Evolutionary conservation across 257 asterid species (phyloP).

Genomic region (Nicotiana undulata): DNA sequence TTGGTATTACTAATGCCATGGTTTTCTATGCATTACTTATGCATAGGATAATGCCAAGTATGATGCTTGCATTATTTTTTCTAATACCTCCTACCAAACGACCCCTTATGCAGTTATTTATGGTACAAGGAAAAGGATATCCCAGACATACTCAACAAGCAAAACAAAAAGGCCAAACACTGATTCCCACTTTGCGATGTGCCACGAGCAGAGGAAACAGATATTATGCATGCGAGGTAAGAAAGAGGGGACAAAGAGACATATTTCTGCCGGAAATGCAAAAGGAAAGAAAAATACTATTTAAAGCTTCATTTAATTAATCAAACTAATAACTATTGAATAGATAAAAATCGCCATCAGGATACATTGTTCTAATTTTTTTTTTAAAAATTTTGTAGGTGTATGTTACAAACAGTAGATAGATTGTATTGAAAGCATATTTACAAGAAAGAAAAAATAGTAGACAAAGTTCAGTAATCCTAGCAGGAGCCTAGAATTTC

Average conservation of each 20-base stretch:
- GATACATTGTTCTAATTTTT: background rate
- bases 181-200: background rate
- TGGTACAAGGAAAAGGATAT: background rate
- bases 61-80: no score
- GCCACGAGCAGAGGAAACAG: background rate
- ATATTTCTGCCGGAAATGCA: background rate
- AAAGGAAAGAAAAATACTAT: background rate
- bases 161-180: background rate
- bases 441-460: no score
- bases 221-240: background rate
- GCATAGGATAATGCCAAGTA: no score
- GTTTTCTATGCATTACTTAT: no score
- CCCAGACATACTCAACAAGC: background rate
- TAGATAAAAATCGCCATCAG: slow-evolving; percentile 1
- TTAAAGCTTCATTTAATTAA: background rate
- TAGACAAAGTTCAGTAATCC: no score
- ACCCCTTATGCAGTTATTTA: background rate
- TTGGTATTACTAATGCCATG: no score
- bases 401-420: no score
- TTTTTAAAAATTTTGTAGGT: no score
- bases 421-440: no score
- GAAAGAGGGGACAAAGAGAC: background rate
- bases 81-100: no score
- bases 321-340: background rate
- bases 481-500: no score